These are phyloP conservation scores for Tolypocladium ophioglossoides DNA, from an alignment of 2,329 filamentous ascomycete genomes.

Conservation along the genomic window DNA sequence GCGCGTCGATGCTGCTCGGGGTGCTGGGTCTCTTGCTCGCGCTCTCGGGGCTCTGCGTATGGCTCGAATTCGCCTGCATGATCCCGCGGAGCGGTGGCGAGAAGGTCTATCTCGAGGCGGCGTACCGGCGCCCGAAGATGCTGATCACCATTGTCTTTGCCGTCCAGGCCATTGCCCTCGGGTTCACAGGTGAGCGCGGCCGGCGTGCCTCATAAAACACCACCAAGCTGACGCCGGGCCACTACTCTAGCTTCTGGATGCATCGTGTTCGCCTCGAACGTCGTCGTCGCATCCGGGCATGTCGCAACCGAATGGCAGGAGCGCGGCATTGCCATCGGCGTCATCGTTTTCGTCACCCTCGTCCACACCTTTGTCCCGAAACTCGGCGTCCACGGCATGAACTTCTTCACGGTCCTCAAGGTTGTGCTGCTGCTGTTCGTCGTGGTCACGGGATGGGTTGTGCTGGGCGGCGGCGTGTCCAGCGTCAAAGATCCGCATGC, in stretches of 20 bases:
- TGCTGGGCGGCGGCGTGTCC: constrained; percentile 38
- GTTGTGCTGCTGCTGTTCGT: constrained; percentile 49
- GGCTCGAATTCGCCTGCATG: neutral
- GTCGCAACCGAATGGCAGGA: constrained; percentile 42
- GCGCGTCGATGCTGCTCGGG: neutral
- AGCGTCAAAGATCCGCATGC: constrained; percentile 28
- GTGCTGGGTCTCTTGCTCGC: neutral
- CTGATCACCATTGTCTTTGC: neutral
- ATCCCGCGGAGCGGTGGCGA: neutral
- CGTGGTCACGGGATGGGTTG: constrained; percentile 49
- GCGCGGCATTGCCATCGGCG: constrained; percentile 44
- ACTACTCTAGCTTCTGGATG: neutral
- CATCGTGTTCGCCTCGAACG: constrained; percentile 39
- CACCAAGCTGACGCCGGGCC: neutral
- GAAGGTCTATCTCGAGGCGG: neutral
- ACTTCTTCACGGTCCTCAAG: constrained; percentile 50
- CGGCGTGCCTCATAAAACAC: neutral
- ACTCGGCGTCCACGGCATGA: constrained; percentile 49
- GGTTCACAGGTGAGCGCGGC: neutral
- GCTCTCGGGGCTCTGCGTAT: neutral
- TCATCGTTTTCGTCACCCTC: constrained; percentile 41
- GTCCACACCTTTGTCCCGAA: constrained; percentile 44
- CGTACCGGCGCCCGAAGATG: neutral
- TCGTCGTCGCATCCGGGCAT: constrained; percentile 42
- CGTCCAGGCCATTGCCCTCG: neutral